A percentile compares a stretch with the other conserved stretches of the same genome.
Evolutionary conservation across 805 yeast genomes (phyloP).

Genomic region (Lipomyces lipofer): DNA sequence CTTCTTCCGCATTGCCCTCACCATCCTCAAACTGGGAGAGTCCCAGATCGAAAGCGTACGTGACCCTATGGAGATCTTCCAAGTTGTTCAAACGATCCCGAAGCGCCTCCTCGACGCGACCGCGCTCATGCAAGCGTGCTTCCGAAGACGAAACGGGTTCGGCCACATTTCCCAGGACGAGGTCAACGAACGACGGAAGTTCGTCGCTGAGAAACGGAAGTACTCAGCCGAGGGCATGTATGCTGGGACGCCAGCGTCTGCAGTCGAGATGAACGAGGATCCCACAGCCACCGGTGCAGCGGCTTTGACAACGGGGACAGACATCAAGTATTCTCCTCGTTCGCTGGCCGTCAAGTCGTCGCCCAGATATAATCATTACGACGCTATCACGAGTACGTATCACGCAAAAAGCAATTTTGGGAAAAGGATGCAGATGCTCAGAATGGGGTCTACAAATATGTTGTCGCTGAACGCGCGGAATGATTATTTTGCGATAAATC

Average conservation of each 20-base stretch:
- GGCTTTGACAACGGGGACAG: not conserved
- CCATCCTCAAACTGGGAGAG: conserved; percentile 74
- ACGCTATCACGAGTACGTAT: conserved; percentile 13
- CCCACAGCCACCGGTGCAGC: not conserved
- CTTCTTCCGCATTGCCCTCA: conserved; percentile 76
- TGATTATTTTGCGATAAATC: conserved; percentile 22
- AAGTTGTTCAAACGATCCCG: conserved; percentile 81
- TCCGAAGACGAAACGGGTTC: conserved; percentile 67
- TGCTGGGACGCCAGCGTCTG: no score
- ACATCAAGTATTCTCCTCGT: not conserved
- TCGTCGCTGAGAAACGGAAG: conserved; percentile 64
- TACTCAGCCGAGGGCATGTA: no score
- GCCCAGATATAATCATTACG: conserved; percentile 14
- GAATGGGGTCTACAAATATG: conserved; percentile 25
- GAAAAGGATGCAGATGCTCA: conserved; percentile 12
- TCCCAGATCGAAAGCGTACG: conserved; percentile 53
- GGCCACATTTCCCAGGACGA: conserved; percentile 82
- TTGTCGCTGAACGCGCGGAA: conserved; percentile 23
- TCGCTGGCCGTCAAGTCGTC: not conserved
- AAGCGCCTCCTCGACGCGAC: conserved; percentile 69
- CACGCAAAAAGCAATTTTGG: conserved; percentile 17
- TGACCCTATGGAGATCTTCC: conserved; percentile 68
- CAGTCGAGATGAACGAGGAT: not conserved
- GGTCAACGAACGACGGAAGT: conserved; percentile 71
- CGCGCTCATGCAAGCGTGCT: conserved; percentile 68